Evolutionary conservation across 2,329 filamentous ascomycete species (phyloP), one percentile per base, ranked within the genome.

Genomic region (Falciphora oryzae): DNA sequence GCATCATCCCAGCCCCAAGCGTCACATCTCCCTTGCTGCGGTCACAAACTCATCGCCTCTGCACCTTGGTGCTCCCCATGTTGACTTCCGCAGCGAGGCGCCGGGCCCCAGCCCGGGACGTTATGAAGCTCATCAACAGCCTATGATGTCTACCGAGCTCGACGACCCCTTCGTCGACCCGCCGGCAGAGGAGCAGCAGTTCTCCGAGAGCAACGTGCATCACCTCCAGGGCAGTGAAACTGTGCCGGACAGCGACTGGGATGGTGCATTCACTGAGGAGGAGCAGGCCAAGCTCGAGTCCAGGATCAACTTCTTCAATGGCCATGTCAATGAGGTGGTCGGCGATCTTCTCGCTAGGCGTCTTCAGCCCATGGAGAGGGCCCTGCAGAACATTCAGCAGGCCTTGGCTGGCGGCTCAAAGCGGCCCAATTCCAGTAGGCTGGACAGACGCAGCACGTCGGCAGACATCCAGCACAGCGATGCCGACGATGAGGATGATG

Each of bases 401-500:
- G 86, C 86, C 4, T 76, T 96, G 64, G 81, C 81, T 25, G 78
- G 81, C 58, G 80, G 67, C 29, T 81, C 85, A 32, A 80, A 80
- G 35, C 81, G 81, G 64, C 80, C 82, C 18, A 78, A 81, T 31
- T 85, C 86, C 14, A 85, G 81, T 64, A 81, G 84, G 35, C 83
- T 83, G 57, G 83, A 84, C 31, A 81, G 85, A 68, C 85, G 87
- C 69, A 92, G 88, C 74, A 76, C 86, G 57, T 93, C 90, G 60
- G 85, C 81, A n/a, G 90, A 92, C 35, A 72, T 83, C 4, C 82
- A 85, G 61, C 88, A 96, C 66, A 97, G 94, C 73, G 95, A 98
- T 77, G 94, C 95, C 14, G 94, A 98, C 74, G 93, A 97, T 67
- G 93, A 97, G 73, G 93, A 96, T 69, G 93, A 97, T 28, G 91